Evolutionary conservation across 164 flowering plant species (phyloP), one percentile per base, ranked within the genome.

Genomic region (Dillenia suffruticosa): DNA sequence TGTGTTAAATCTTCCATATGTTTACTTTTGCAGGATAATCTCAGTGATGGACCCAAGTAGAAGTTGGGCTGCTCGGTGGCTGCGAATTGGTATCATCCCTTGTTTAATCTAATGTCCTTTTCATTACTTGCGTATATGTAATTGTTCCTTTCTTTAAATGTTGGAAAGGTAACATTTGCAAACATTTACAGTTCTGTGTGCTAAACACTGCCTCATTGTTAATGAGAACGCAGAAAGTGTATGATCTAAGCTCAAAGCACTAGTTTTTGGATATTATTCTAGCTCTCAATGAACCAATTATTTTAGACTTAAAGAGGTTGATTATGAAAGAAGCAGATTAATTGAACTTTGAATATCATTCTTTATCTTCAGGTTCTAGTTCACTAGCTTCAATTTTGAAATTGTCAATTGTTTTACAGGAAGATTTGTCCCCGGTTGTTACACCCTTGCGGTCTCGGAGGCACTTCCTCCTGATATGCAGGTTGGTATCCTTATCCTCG

Each of bases 61-160:
- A 71, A 94, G 97, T 57, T 94, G 99, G 97, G 96, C 99, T 62
- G 99, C 96, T 56, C 81, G 96, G 8, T 94, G 99, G 97, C 71
- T 94, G 65, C 75, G 97, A 68, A 89, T 91, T 71, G 95, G 97
- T 89, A 76, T 65, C 76, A 64, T 57, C 7, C 40, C 46, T 12
- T 17, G 24, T 46, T 19, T 46, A 53, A 14, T 13, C 15, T 4
- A 4, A 32, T 32, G 40, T 32, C 40, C 7, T 32, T 32, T 32
- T 32, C 6, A 32, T 32, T 5, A 32, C 7, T 0, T 32, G 40
- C 40, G 5, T 32, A 32, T 32, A 32, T 8, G 40, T 47, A n/a
- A 14, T 9, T 45, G 14, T 9, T 26, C 15, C 8, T 51, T 16
- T 2, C 13, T 13, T 46, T 9, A 8, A 9, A 26, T 61, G 14